Conservation (phyloP, 1,139 yeast species). For the Arxiozyma bovina region DNA sequence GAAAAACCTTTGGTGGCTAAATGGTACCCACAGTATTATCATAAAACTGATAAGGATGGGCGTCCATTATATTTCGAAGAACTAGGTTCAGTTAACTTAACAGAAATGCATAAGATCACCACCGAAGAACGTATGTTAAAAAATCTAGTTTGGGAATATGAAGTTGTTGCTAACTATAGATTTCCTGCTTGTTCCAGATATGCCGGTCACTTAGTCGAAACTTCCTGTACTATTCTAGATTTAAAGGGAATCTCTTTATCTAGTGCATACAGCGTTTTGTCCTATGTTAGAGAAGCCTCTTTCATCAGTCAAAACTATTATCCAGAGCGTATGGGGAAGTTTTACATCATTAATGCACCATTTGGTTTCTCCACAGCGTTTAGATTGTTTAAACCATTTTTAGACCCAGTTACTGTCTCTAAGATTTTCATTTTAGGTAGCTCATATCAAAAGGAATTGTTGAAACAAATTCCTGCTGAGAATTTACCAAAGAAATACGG, state of each 20-base stretch:
- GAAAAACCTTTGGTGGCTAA: conserved; percentile 87
- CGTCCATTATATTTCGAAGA: conserved; percentile 94
- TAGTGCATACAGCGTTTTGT: conserved; percentile 75
- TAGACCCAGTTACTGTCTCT: conserved; percentile 97
- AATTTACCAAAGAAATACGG: conserved; percentile 89
- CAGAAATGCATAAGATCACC: conserved; percentile 88
- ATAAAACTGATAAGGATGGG: conserved; percentile 93
- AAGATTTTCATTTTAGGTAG: conserved; percentile 84
- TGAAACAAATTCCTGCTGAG: conserved; percentile 87
- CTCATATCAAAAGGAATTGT: conserved; percentile 68
- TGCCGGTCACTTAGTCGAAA: conserved; percentile 71
- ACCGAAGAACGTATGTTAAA: conserved; percentile 93
- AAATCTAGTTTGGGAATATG: conserved; percentile 96
- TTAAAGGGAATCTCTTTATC: conserved; percentile 85
- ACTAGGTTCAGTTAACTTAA: conserved; percentile 79
- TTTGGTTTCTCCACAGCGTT: conserved; percentile 95
- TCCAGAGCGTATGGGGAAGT: conserved; percentile 99
- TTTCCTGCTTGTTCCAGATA: conserved; percentile 92
- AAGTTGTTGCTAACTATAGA: conserved; percentile 72
- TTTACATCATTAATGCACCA: conserved; percentile 91
- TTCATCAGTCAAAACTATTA: conserved; percentile 92
- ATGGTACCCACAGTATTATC: conserved; percentile 93
- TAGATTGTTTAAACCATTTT: conserved; percentile 79
- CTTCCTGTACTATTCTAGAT: conserved; percentile 93
- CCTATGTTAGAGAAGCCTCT: conserved; percentile 88